Evolutionary conservation across 2,329 filamentous ascomycete species (phyloP), one percentile per base, ranked within the genome.

Genomic region (Fusarium pininemorale): DNA sequence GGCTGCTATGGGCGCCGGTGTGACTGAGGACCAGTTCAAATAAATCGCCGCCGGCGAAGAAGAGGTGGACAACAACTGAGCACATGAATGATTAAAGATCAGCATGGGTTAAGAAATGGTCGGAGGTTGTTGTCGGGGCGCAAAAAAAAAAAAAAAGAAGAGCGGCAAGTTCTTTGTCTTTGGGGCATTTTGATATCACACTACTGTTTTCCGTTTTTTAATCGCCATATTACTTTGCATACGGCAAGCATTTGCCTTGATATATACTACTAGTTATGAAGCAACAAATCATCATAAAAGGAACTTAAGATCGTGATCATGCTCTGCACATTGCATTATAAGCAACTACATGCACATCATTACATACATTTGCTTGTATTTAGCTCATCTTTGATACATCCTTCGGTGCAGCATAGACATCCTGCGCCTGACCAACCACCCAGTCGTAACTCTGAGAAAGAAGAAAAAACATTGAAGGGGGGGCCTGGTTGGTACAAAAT

Each of bases 1-100:
- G 3, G 94, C 94, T 69, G 96, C 96, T 26, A 99, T 99, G 96
- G 96, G 96, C 39, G 94, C 95, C 86, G 96, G 96, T 68, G 96
- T 99, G 67, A 99, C 96, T 2, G 96, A 99, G 87, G 95, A 98
- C 80, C 96, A 99, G 85, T 99, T 99, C 84, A 81, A 82, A 61
- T 82, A 72, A 63, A 44, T 39, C 16, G 30, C 13, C 15, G 42
- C 28, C 22, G 20, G n/a, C 7, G 18, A 53, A n/a, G 11, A 38
- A 30, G 24, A 39, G 20, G 16, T 32, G 55, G 26, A 9, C 9
- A 38, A 10, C n/a, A 47, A 22, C 30, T 30, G 28, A 42, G 22
- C 13, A 22, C 20, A 65, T 53, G 63, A 53, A 42, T 22, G 37
- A 58, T 38, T 26, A n/a, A 48, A 62, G 47, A 48, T 54, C 20